phyloP scores from a whole-genome alignment of 1,284 basidiomycete species.

The Trichosporon sp. region DNA sequence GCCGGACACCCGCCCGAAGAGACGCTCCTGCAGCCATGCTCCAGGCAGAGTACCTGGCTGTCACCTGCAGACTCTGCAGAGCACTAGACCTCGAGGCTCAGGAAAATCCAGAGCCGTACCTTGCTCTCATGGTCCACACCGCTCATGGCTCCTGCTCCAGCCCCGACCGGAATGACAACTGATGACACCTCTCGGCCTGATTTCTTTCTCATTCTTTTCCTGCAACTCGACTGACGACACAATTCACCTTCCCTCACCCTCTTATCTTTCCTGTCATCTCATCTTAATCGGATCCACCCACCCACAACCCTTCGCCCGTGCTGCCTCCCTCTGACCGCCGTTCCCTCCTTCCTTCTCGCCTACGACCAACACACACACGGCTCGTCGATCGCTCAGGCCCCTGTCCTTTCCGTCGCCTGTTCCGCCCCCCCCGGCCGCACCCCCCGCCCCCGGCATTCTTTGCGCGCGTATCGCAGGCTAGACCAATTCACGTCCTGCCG shows the following conservation, averaged over 20 bases:
- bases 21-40: not conserved
- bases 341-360: not conserved
- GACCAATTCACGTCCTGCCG: conserved; percentile 4
- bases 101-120: not conserved
- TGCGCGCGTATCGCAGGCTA: not conserved
- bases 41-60: not conserved
- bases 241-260: not conserved
- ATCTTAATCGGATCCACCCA: not conserved
- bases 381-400: conserved; percentile 13
- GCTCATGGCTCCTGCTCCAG: not conserved
- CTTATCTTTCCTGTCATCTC: not conserved
- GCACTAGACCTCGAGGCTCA: not conserved
- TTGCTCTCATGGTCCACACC: not conserved
- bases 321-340: not conserved
- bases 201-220: conserved; percentile 3
- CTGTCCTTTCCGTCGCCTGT: not conserved
- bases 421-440: not conserved
- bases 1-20: not conserved
- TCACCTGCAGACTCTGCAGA: not conserved
- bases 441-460: not conserved
- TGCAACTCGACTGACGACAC: not conserved
- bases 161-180: not conserved
- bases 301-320: not conserved
- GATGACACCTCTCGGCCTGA: not conserved
- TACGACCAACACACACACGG: not conserved